A percentile compares a stretch with the other conserved stretches of the same genome.
These are phyloP conservation scores for Candida ovalis DNA, from an alignment of 805 yeast species.

Conservation along the genomic window DNA sequence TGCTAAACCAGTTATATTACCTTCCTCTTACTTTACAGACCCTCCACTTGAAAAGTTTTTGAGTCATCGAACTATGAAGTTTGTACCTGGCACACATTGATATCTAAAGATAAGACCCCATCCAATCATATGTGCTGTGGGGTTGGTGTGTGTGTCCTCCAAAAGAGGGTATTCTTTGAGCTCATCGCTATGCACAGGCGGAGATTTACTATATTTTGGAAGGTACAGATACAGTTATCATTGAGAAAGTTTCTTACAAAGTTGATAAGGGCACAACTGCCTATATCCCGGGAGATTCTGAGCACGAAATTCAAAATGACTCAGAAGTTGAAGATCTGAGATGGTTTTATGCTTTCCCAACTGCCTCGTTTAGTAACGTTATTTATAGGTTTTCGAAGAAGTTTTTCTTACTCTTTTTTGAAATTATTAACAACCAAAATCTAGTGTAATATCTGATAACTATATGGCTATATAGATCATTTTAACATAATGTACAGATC, in stretches of 20 bases:
- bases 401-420: background rate
- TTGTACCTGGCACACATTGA: constrained; percentile 2
- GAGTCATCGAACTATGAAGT: background rate
- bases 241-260: background rate
- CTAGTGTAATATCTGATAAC: background rate
- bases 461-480: too few species aligned
- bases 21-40: background rate
- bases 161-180: background rate
- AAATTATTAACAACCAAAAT: too few species aligned
- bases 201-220: constrained; percentile 1
- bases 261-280: constrained; percentile 1
- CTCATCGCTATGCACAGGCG: constrained; percentile 1
- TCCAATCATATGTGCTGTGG: background rate
- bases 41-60: background rate
- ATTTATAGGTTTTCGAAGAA: constrained; percentile 1
- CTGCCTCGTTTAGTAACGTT: background rate
- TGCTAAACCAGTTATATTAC: background rate
- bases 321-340: background rate
- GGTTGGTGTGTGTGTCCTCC: background rate
- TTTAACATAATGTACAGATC: too few species aligned
- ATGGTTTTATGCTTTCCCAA: constrained; percentile 5
- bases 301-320: constrained; percentile 1
- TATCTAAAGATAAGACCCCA: constrained; percentile 1
- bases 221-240: background rate
- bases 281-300: constrained; percentile 2